Evolutionary conservation across 768 basidiomycete species (phyloP), one percentile per base, ranked within the genome.

Genomic region (Hypholoma fasciculare): DNA sequence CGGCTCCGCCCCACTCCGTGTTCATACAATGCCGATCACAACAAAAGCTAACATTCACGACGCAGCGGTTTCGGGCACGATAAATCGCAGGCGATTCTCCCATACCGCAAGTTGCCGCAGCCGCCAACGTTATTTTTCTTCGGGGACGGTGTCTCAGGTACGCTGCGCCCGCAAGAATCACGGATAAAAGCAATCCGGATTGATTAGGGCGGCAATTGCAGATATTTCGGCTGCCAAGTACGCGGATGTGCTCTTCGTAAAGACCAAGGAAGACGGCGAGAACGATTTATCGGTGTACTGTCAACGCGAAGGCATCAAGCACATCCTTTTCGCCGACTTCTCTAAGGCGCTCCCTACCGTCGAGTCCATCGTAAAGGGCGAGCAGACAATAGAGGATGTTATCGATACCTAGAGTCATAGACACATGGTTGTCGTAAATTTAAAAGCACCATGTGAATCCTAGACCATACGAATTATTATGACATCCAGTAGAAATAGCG

Each of bases 131-230:
- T 96, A 9, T 96, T 99, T 75, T 99, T 97, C 84, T 96, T 97
- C 62, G 97, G 97, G 0, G 97, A 99, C 70, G 97, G 97, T 36
- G 97, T 97, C 50, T 95, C 93, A 56, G 94, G 94, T 92, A 58
- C 42, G 82, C n/a, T 12, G 23, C 13, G 7, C n/a, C 11, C 20
- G n/a, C 23, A 44, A 5, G 4, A 50, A 26, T 23, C 27, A 36
- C 34, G 2, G n/a, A 36, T 42, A 38, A 52, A 14, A 19, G 26
- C 2, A 38, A 55, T 14, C 43, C 27, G 12, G 8, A 27, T 39
- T n/a, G 13, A 34, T n/a, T 7, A 38, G 39, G 20, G 16, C 27
- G 20, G 44, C 30, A 34, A 20, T 19, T 58, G 48, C 69, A 92
- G 95, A 97, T 71, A 83, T 97, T 72, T 95, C 92, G 8, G 96